These are phyloP conservation scores for Noccaea caerulescens DNA, from an alignment of 345 rosid genomes.

Conservation along the genomic window DNA sequence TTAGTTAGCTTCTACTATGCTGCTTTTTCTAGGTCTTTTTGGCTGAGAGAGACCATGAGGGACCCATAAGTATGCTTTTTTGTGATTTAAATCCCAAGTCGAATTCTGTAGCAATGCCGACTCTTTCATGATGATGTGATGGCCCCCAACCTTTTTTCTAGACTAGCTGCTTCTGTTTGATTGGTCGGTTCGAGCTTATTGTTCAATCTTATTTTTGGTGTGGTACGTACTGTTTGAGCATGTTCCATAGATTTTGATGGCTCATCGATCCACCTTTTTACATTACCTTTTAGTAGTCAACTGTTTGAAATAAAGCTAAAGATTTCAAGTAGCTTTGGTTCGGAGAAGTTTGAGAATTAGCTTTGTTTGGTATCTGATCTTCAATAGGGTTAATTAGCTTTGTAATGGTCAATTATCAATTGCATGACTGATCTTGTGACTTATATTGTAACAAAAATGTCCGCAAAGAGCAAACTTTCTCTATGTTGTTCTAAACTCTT, in stretches of 20 bases:
- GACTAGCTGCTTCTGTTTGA: constrained; percentile 34
- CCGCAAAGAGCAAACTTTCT: neutral
- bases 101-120: constrained; percentile 28
- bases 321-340: constrained; percentile 23
- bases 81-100: constrained; percentile 16
- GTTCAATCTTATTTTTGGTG: neutral
- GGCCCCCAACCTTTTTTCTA: constrained; percentile 3
- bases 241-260: too few species aligned
- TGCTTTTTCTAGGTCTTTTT: constrained; percentile 27
- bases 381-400: neutral
- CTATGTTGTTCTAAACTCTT: neutral
- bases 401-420: neutral
- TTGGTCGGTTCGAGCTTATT: constrained; percentile 20
- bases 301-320: constrained; percentile 11
- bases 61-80: constrained; percentile 40
- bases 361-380: neutral
- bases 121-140: constrained; percentile 38
- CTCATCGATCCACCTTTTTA: neutral
- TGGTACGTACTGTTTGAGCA: too few species aligned
- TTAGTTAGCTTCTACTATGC: constrained; percentile 29
- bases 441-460: neutral
- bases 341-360: neutral
- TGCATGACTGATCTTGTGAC: constrained; percentile 13
- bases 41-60: constrained; percentile 34
- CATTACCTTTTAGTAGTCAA: constrained; percentile 18